Conservation (phyloP, 2,329 filamentous ascomycete species). For the Penicillium crustosum region DNA sequence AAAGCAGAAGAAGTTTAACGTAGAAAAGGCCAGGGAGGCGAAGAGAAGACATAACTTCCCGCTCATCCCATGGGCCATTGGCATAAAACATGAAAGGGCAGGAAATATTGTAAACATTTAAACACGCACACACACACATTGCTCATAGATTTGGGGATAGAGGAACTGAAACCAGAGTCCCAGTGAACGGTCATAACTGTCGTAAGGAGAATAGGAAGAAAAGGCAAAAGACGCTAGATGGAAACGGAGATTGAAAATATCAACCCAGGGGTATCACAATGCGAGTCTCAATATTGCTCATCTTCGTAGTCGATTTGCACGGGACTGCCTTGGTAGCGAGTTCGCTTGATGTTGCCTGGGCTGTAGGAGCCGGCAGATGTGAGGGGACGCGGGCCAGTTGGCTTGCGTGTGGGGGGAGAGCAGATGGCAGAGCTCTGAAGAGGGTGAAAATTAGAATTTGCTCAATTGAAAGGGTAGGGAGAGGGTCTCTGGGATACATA, state of each 20-base stretch:
- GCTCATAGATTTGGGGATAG: conserved; percentile 3
- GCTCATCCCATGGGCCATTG: neutral
- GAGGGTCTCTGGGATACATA: conserved; percentile 19
- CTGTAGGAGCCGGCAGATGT: conserved; percentile 39
- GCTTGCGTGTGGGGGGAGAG: conserved; percentile 45
- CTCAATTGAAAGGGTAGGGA: neutral
- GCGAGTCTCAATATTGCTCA: conserved; percentile 32
- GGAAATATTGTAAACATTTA: conserved; percentile 6
- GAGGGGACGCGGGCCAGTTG: conserved; percentile 50
- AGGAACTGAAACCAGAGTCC: conserved; percentile 2
- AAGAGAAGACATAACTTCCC: conserved; percentile 9
- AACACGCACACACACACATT: conserved; percentile 5
- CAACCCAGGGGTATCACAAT: conserved; percentile 24
- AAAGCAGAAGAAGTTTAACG: neutral
- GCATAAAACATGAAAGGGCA: neutral
- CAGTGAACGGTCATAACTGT: conserved; percentile 3
- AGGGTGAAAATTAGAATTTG: conserved; percentile 5
- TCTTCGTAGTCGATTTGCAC: conserved; percentile 42
- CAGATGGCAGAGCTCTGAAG: conserved; percentile 33
- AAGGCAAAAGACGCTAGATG: conserved; percentile 7
- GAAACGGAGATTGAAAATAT: conserved; percentile 12
- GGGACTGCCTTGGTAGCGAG: conserved; percentile 42
- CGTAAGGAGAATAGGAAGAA: conserved; percentile 8
- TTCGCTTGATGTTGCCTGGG: conserved; percentile 38
- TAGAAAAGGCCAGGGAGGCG: neutral